Evolutionary conservation across 805 yeast genomes (phyloP).

Genomic region (Kluyveromyces starmeri): DNA sequence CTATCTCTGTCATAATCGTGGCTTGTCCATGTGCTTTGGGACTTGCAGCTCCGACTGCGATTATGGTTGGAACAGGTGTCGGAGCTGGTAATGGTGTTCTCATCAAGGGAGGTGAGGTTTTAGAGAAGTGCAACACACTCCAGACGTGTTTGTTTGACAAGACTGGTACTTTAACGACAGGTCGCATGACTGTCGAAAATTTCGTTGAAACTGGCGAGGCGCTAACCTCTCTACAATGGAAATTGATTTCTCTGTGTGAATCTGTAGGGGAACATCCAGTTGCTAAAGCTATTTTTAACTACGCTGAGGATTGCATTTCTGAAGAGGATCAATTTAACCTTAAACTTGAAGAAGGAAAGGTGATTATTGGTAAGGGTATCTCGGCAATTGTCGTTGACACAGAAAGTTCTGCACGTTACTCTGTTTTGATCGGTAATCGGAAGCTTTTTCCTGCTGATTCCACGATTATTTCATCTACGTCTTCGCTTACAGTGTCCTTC

Average conservation of each 20-base stretch:
- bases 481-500: constrained; percentile 37
- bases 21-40: constrained; percentile 99
- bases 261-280: constrained; percentile 78
- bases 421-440: constrained; percentile 49
- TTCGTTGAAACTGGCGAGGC: constrained; percentile 15
- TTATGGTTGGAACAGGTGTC: constrained; percentile 97
- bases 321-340: background rate
- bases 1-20: constrained; percentile 89
- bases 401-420: constrained; percentile 16
- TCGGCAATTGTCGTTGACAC: constrained; percentile 17
- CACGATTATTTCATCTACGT: constrained; percentile 10
- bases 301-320: constrained; percentile 20
- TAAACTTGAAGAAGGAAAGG: constrained; percentile 21
- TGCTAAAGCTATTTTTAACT: constrained; percentile 56
- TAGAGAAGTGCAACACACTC: constrained; percentile 62
- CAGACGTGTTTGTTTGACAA: constrained; percentile 78
- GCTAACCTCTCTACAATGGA: constrained; percentile 8
- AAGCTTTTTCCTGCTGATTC: constrained; percentile 26
- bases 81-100: constrained; percentile 87
- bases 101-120: constrained; percentile 85
- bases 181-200: constrained; percentile 50
- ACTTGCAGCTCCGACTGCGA: constrained; percentile 95
- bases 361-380: constrained; percentile 33
- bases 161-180: constrained; percentile 91
- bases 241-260: constrained; percentile 33